Base-by-base conservation (phyloP, 164 flowering plant species). In the Santalum album region DNA sequence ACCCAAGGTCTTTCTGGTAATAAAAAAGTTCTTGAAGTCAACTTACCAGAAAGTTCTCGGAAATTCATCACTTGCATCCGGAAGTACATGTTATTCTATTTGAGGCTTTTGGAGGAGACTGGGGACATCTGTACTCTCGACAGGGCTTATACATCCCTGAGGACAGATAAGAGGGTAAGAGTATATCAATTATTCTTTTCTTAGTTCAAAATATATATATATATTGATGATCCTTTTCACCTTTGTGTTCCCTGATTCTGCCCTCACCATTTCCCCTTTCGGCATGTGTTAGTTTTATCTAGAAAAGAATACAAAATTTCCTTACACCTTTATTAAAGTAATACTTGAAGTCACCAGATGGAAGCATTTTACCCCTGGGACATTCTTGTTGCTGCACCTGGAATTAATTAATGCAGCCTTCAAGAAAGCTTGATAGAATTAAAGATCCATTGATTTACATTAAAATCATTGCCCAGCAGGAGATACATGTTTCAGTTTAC, bases 1-100 rank as follows among this genome's bases (percentile, higher is more conserved):
- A 71, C 90, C 45, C 81, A 76, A 49, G 80, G 91, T 56, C 59
- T 68, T n/a, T 25, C 84, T 24, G 91, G 96, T 39, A 79, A 65
- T 71, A 89, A 76, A 67, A 90, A 73, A 66, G 67, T 56, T 44
- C 78, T 89, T 61, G 99, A 89, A 72, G 96, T 85, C 55, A 81
- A 86, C 66, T 74, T 89, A 43, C 81, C 96, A 50, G 97, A 92
- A 72, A 89, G 95, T 60, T 92, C 99, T 40, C 74, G 97, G 22
- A 92, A 92, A 64, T 92, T 87, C 62, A 89, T 92, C 65, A 92
- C 99, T 47, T 92, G 97, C 73, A 85, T 92, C 26, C 66, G 99
- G 54, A 89, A 92, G 77, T 92, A 92, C 60, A 61, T 75, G 23
- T 51, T 89, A 56, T 80, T 89, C 65, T 92, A 92, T 67, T 65